phyloP scores from a whole-genome alignment of 2,329 filamentous ascomycete genomes.

The Fusarium sp. region DNA sequence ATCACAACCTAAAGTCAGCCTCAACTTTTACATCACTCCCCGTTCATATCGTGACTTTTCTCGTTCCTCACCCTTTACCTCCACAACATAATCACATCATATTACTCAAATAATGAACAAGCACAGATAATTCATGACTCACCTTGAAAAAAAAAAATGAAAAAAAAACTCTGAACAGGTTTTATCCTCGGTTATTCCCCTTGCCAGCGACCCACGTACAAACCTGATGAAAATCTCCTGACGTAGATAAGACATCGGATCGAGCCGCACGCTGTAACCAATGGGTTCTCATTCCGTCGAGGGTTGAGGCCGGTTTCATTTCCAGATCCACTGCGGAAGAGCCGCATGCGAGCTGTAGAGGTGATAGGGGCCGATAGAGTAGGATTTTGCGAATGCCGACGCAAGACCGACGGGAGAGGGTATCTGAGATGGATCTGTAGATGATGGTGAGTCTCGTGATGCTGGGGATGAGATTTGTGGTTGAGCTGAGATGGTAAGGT shows the following conservation, averaged over 20 bases:
- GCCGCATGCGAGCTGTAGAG: conserved; percentile 36
- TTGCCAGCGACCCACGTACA: conserved; percentile 17
- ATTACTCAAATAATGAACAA: background rate
- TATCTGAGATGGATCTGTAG: conserved; percentile 32
- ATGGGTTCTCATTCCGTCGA: conserved; percentile 22
- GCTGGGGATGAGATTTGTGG: background rate
- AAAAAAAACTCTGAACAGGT: background rate
- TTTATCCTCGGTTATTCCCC: conserved; percentile 47
- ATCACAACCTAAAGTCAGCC: conserved; percentile 22
- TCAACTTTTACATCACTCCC: background rate
- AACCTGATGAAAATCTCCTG: conserved; percentile 36
- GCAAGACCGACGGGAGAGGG: conserved; percentile 35
- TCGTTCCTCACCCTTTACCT: background rate
- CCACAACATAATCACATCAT: background rate
- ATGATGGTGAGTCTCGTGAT: conserved; percentile 13
- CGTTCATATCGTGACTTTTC: background rate
- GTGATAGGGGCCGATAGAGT: background rate
- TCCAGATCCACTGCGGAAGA: conserved; percentile 43
- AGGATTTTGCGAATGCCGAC: conserved; percentile 43
- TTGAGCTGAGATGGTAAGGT: background rate
- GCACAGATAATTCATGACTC: background rate
- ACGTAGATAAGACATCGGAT: conserved; percentile 35
- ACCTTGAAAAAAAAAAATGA: no score
- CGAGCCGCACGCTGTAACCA: conserved; percentile 37
- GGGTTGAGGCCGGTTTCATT: conserved; percentile 34